phyloP scores from a whole-genome alignment of 768 basidiomycete genomes.

The Omphalotus guepiniiformis region DNA sequence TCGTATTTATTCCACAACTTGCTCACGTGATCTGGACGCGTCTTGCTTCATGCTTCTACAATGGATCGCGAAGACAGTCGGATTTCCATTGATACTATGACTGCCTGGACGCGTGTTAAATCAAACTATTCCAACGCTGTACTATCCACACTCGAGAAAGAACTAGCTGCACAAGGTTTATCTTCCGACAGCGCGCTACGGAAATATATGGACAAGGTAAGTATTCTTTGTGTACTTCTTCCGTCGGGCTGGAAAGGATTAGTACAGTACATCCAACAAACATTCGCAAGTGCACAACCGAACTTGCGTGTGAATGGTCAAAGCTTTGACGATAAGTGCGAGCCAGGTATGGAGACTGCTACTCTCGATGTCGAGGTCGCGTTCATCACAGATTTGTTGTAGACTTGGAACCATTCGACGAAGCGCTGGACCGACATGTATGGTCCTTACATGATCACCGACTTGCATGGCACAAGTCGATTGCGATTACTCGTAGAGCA shows the following conservation, averaged over 20 bases:
- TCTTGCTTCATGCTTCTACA: too few relatives aligned
- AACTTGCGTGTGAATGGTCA: constrained; percentile 8
- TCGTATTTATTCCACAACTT: not conserved
- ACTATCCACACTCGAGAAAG: not conserved
- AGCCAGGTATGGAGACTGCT: not conserved
- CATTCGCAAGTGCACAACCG: constrained; percentile 2
- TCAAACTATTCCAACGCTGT: constrained; percentile 1
- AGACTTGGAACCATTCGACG: constrained; percentile 6
- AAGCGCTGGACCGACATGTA: constrained; percentile 6
- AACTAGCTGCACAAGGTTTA: not conserved
- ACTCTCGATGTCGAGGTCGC: not conserved
- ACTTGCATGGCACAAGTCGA: constrained; percentile 5
- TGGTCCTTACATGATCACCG: constrained; percentile 7
- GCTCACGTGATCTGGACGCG: too few relatives aligned
- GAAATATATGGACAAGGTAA: constrained; percentile 5
- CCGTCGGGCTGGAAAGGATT: not conserved
- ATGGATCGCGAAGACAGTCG: constrained; percentile 7
- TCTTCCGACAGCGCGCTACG: not conserved
- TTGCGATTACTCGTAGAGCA: not conserved
- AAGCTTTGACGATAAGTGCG: constrained; percentile 1
- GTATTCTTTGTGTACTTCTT: not conserved
- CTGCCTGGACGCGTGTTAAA: constrained; percentile 4
- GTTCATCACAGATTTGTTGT: not conserved
- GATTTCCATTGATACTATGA: constrained; percentile 4
- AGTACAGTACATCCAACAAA: not conserved